These are phyloP conservation scores for Podospora tetraspora DNA, from an alignment of 495 filamentous ascomycete genomes.

Conservation along the genomic window DNA sequence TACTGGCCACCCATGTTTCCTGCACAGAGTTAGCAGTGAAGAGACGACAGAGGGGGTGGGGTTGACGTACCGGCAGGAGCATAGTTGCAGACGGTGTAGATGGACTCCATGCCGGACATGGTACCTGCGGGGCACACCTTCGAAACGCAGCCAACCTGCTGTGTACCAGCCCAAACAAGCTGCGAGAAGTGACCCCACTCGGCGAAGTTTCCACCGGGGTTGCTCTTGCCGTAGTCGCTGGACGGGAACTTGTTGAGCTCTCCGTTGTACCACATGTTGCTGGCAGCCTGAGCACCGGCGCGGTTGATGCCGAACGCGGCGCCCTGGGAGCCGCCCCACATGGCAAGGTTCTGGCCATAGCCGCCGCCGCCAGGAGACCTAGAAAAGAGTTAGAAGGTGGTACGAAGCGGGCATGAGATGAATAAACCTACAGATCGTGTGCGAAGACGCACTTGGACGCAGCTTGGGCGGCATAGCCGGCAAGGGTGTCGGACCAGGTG, in stretches of 20 bases:
- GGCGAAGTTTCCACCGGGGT: constrained; percentile 53
- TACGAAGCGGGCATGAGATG: background rate
- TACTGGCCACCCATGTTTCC: constrained; percentile 67
- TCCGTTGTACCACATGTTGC: constrained; percentile 77
- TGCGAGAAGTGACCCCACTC: constrained; percentile 85
- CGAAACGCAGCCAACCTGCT: constrained; percentile 67
- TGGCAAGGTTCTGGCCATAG: constrained; percentile 84
- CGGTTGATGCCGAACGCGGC: constrained; percentile 29
- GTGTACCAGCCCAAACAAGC: constrained; percentile 75
- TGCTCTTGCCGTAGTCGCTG: constrained; percentile 34
- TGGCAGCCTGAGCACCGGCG: constrained; percentile 59
- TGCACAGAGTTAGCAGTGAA: constrained; percentile 33
- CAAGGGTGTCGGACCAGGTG: constrained; percentile 57
- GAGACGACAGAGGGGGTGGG: constrained; percentile 12
- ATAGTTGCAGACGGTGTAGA: constrained; percentile 90
- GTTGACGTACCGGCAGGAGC: constrained; percentile 52
- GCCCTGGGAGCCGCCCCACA: constrained; percentile 32
- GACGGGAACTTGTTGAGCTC: constrained; percentile 51
- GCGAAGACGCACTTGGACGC: constrained; percentile 59
- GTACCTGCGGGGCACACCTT: constrained; percentile 47
- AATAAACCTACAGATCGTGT: constrained; percentile 67
- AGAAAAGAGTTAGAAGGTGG: constrained; percentile 4
- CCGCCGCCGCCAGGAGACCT: constrained; percentile 51
- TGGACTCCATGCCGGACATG: constrained; percentile 34
- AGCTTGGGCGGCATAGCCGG: constrained; percentile 50